Percentiles rank a stretch among this genome's conserved stretches.
phyloP scores from a whole-genome alignment of 2,329 filamentous ascomycete genomes.

The Calonectria fujianensis region DNA sequence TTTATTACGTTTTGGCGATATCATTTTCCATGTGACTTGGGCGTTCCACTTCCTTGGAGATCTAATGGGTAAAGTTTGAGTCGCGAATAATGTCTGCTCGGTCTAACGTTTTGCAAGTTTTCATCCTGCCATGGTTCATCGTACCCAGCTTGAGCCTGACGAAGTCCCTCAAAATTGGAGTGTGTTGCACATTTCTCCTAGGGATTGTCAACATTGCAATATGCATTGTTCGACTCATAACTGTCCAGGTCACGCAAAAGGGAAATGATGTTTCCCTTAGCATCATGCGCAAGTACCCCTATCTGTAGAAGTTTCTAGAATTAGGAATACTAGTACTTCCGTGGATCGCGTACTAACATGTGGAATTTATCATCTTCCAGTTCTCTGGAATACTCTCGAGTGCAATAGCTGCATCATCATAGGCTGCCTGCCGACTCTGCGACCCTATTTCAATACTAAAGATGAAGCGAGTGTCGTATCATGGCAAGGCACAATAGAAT shows the following conservation, averaged over 20 bases:
- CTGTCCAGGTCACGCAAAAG: neutral
- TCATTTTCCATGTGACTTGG: neutral
- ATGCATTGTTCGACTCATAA: conserved; percentile 11
- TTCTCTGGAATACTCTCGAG: conserved; percentile 10
- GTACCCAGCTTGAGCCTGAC: neutral
- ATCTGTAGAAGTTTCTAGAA: neutral
- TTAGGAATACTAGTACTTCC: no score
- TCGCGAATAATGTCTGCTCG: no score
- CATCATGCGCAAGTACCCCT: conserved; percentile 2
- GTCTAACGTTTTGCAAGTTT: neutral
- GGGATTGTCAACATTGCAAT: conserved; percentile 8
- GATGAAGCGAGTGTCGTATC: neutral
- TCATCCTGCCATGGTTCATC: conserved; percentile 9
- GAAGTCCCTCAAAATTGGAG: conserved; percentile 1
- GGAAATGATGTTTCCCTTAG: conserved; percentile 12
- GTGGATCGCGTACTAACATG: neutral
- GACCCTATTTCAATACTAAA: neutral
- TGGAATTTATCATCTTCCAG: neutral
- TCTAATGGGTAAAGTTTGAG: neutral
- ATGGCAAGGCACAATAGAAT: neutral
- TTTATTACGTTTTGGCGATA: neutral
- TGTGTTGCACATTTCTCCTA: conserved; percentile 7
- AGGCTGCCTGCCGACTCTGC: neutral
- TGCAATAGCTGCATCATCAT: conserved; percentile 18
- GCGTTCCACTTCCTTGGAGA: conserved; percentile 18